Percentiles rank a stretch among this genome's conserved stretches.
Conservation (phyloP, 1,139 yeast species). For the Kluyveromyces sp. region DNA sequence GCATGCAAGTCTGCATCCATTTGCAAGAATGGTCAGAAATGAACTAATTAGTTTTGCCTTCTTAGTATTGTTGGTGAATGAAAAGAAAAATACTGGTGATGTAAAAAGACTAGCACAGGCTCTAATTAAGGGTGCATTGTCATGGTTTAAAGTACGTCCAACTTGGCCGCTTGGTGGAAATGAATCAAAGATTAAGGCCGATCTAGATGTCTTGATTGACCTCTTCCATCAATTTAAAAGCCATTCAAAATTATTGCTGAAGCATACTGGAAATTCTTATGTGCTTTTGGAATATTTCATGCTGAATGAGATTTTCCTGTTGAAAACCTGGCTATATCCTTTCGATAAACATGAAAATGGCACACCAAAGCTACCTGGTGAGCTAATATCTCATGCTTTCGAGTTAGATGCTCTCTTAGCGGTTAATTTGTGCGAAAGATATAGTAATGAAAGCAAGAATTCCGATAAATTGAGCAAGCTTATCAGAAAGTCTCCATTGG, state of each 20-base stretch:
- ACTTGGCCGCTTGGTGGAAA: conserved; percentile 85
- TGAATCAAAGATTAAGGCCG: conserved; percentile 61
- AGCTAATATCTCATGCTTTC: conserved; percentile 47
- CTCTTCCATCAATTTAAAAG: conserved; percentile 35
- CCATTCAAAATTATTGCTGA: conserved; percentile 12
- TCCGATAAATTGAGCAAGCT: conserved; percentile 42
- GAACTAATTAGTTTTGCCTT: conserved; percentile 66
- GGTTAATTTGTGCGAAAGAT: conserved; percentile 58
- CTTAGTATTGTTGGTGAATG: conserved; percentile 54
- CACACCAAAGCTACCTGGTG: conserved; percentile 19
- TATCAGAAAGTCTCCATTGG: conserved; percentile 50
- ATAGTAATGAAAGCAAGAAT: conserved; percentile 33
- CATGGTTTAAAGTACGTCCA: conserved; percentile 66
- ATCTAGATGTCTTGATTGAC: conserved; percentile 49
- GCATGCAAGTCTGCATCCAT: conserved; percentile 73
- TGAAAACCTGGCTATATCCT: conserved; percentile 77
- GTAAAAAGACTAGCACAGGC: conserved; percentile 40
- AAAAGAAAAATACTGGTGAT: conserved; percentile 38
- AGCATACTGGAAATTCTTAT: conserved; percentile 17
- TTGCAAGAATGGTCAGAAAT: conserved; percentile 65
- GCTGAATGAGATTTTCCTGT: conserved; percentile 64
- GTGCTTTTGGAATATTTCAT: conserved; percentile 42
- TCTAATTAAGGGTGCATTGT: conserved; percentile 58
- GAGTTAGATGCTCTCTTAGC: conserved; percentile 66
- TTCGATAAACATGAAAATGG: conserved; percentile 39